These are phyloP conservation scores for Rhodosporidiobolus sp. DNA, from an alignment of 768 basidiomycete species.

Conservation along the genomic window DNA sequence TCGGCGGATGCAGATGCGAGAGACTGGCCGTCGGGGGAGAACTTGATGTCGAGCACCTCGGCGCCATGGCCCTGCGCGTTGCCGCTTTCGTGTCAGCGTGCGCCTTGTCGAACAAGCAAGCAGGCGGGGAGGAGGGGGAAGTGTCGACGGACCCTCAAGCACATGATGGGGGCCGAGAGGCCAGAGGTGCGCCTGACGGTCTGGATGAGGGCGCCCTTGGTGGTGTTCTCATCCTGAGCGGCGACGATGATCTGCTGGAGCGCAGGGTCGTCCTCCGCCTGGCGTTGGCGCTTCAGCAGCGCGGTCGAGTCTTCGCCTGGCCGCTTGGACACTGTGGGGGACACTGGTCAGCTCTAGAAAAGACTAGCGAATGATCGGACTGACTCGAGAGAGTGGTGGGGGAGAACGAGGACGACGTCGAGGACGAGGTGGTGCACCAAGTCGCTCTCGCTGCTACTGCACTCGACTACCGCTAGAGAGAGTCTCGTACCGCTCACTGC, in stretches of 20 bases:
- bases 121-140: not conserved
- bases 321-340: conserved; percentile 29
- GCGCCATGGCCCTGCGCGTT: conserved; percentile 52
- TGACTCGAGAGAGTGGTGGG: too few relatives aligned
- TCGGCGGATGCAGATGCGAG: conserved; percentile 90
- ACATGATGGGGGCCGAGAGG: conserved; percentile 89
- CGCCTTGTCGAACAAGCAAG: not conserved
- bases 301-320: conserved; percentile 14
- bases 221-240: conserved; percentile 46
- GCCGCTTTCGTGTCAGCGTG: not conserved
- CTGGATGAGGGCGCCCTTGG: conserved; percentile 48
- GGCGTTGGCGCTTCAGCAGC: conserved; percentile 40
- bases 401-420: too few relatives aligned
- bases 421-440: too few relatives aligned
- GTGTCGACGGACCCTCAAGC: conserved; percentile 71
- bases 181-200: conserved; percentile 87
- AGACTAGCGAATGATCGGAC: too few relatives aligned
- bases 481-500: too few relatives aligned
- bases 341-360: not conserved
- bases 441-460: too few relatives aligned
- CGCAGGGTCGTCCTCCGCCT: conserved; percentile 43
- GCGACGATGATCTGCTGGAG: conserved; percentile 50
- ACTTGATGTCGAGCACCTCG: conserved; percentile 87
- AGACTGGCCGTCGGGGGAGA: conserved; percentile 89
- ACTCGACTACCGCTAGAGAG: too few relatives aligned